Percentiles rank a stretch among this genome's conserved stretches.
These are phyloP conservation scores for Clarireedia homoeocarpa DNA, from an alignment of 2,329 filamentous ascomycete species.

Conservation along the genomic window DNA sequence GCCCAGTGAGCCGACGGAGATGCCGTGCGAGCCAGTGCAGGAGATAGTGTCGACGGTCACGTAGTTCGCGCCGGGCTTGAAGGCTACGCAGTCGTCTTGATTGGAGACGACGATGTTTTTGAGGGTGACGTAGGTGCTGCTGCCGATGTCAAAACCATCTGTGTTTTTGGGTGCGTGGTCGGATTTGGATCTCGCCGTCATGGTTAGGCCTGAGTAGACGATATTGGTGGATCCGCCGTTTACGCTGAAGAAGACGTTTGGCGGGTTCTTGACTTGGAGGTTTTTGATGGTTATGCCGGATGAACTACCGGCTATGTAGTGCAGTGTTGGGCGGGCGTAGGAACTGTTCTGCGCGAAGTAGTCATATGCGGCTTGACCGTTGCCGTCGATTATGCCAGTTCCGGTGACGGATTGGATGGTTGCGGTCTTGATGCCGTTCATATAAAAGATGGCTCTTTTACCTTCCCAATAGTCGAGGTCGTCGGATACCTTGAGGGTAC, in stretches of 20 bases:
- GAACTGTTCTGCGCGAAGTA: slow-evolving; percentile 32
- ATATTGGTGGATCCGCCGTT: slow-evolving; percentile 32
- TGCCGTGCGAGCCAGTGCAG: slow-evolving; percentile 39
- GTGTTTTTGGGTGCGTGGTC: slow-evolving; percentile 41
- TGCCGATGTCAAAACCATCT: slow-evolving; percentile 43
- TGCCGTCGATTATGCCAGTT: slow-evolving; percentile 40
- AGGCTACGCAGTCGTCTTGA: slow-evolving; percentile 51
- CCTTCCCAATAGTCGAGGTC: slow-evolving; percentile 37
- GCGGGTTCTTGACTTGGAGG: slow-evolving; percentile 35
- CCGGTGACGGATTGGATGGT: slow-evolving; percentile 35
- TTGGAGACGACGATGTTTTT: slow-evolving; percentile 43
- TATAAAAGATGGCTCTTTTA: slow-evolving; percentile 33
- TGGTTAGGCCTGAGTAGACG: slow-evolving; percentile 31
- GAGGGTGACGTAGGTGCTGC: slow-evolving; percentile 39
- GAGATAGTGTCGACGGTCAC: slow-evolving; percentile 34
- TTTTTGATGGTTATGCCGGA: slow-evolving; percentile 32
- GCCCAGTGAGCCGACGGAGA: slow-evolving; percentile 40
- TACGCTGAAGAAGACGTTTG: slow-evolving; percentile 37
- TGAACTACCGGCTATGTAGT: slow-evolving; percentile 34
- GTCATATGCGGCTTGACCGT: slow-evolving; percentile 37
- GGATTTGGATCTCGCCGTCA: slow-evolving; percentile 35
- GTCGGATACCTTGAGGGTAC: slow-evolving; percentile 33
- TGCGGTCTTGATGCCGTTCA: slow-evolving; percentile 32
- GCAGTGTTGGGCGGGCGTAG: slow-evolving; percentile 35
- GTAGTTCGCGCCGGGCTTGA: slow-evolving; percentile 46